Percentiles rank a stretch among this genome's conserved stretches.
Conservation (phyloP, 371 early-diverging fungal species). For the Mucor velutinosus region DNA sequence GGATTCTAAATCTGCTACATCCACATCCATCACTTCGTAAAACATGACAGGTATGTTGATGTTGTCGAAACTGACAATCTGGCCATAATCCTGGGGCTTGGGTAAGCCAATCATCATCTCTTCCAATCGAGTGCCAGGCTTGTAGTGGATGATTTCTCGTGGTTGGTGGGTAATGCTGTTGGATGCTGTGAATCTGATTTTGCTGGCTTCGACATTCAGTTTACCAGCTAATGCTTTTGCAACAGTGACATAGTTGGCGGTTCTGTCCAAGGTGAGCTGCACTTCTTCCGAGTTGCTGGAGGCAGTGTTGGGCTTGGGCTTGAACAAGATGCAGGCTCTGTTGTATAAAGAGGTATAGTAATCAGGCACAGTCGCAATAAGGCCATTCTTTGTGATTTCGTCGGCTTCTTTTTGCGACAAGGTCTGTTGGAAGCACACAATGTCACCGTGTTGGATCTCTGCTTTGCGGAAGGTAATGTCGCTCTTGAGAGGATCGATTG, state of each 20-base stretch:
- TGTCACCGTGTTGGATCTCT: constrained; percentile 87
- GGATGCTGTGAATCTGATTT: constrained; percentile 25
- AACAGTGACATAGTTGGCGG: constrained; percentile 10
- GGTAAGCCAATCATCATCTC: constrained; percentile 23
- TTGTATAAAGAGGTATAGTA: constrained; percentile 74
- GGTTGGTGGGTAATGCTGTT: constrained; percentile 24
- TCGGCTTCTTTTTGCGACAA: constrained; percentile 47
- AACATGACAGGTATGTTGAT: constrained; percentile 41
- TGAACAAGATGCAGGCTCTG: constrained; percentile 68
- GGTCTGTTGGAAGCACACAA: constrained; percentile 77
- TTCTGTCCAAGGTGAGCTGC: constrained; percentile 14
- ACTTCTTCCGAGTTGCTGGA: constrained; percentile 19
- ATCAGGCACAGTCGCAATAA: constrained; percentile 52
- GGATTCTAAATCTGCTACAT: constrained; percentile 78
- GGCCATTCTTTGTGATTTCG: constrained; percentile 18
- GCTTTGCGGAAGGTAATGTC: constrained; percentile 64
- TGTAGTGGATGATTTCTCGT: constrained; percentile 18
- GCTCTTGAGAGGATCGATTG: constrained; percentile 71
- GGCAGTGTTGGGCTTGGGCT: constrained; percentile 31
- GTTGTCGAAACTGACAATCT: constrained; percentile 13
- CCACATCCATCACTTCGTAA: constrained; percentile 82
- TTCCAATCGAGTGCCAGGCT: constrained; percentile 15
- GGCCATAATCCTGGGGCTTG: constrained; percentile 13
- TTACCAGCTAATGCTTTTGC: constrained; percentile 15
- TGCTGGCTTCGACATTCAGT: constrained; percentile 17